phyloP scores from a whole-genome alignment of 306 rosid genomes.

The Citrullus mucosospermus region DNA sequence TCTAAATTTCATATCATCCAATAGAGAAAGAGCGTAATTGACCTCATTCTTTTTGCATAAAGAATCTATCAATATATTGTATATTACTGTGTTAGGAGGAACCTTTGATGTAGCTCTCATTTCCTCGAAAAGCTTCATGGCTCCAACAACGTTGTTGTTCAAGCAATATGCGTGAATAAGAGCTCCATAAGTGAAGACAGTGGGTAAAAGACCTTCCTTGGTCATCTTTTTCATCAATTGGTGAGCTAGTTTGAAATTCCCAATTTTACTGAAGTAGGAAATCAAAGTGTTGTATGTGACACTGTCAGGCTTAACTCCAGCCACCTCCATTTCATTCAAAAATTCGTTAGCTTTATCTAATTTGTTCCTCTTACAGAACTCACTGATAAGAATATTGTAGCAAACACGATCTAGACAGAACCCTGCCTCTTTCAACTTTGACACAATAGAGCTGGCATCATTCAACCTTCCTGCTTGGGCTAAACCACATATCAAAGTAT shows the following conservation, averaged over 20 bases:
- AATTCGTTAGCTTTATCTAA: constrained; percentile 35
- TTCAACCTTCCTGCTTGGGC: constrained; percentile 67
- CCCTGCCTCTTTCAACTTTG: constrained; percentile 55
- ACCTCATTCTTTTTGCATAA: constrained; percentile 43
- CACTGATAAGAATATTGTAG: constrained; percentile 55
- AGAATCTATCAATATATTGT: constrained; percentile 49
- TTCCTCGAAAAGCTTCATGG: constrained; percentile 45
- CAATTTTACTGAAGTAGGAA: constrained; percentile 40
- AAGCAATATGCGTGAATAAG: constrained; percentile 61
- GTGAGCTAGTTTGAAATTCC: constrained; percentile 32
- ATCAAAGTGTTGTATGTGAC: constrained; percentile 67
- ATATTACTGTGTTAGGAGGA: constrained; percentile 54
- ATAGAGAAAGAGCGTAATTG: constrained; percentile 34
- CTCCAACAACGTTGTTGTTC: constrained; percentile 28
- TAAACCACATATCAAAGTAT: constrained; percentile 62
- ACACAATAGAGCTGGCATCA: constrained; percentile 49
- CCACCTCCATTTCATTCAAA: constrained; percentile 52
- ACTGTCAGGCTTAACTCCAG: constrained; percentile 48
- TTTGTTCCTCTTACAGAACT: constrained; percentile 62
- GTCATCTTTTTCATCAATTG: constrained; percentile 46
- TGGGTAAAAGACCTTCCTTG: constrained; percentile 37
- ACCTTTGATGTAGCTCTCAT: constrained; percentile 37
- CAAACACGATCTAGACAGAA: constrained; percentile 41
- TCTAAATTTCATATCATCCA: constrained; percentile 45
- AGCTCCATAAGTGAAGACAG: constrained; percentile 62